A percentile compares a stretch with the other conserved stretches of the same genome.
These are phyloP conservation scores for Eutreptiella sp. DNA, from an alignment of 208 protist genomes.

Conservation along the genomic window DNA sequence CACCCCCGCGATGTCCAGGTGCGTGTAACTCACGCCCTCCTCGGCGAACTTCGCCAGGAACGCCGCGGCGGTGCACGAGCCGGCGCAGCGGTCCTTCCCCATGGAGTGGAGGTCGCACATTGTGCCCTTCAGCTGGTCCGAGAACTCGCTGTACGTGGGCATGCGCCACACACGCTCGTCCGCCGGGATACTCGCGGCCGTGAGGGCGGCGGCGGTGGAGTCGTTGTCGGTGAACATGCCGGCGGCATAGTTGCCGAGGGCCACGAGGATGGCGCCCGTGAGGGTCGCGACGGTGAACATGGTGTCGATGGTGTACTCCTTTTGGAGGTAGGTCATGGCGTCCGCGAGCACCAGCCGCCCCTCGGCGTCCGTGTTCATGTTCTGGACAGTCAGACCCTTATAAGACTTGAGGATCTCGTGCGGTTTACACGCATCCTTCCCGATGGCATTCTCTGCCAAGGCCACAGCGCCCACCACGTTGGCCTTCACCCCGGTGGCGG, in stretches of 20 bases:
- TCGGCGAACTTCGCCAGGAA: conserved; percentile 69
- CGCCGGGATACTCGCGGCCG: conserved; percentile 43
- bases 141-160: conserved; percentile 69
- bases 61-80: conserved; percentile 69
- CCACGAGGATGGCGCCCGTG: conserved; percentile 47
- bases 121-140: conserved; percentile 54
- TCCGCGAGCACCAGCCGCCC: not conserved
- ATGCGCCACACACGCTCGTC: conserved; percentile 74
- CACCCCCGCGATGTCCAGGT: conserved; percentile 70
- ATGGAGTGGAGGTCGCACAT: conserved; percentile 60
- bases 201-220: conserved; percentile 44
- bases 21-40: conserved; percentile 47
- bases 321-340: not conserved
- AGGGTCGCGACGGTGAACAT: not conserved
- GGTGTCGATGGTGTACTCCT: conserved; percentile 56
- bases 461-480: not conserved
- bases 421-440: not conserved
- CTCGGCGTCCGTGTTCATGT: not conserved
- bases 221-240: conserved; percentile 56
- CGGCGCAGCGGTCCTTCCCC: conserved; percentile 45
- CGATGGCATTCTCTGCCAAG: not conserved
- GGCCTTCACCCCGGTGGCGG: not conserved
- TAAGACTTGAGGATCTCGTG: not conserved
- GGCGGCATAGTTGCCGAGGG: conserved; percentile 61
- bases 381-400: not conserved